Conservation (phyloP, 2,329 filamentous ascomycete genomes). For the Hymenoscyphus repandus region DNA sequence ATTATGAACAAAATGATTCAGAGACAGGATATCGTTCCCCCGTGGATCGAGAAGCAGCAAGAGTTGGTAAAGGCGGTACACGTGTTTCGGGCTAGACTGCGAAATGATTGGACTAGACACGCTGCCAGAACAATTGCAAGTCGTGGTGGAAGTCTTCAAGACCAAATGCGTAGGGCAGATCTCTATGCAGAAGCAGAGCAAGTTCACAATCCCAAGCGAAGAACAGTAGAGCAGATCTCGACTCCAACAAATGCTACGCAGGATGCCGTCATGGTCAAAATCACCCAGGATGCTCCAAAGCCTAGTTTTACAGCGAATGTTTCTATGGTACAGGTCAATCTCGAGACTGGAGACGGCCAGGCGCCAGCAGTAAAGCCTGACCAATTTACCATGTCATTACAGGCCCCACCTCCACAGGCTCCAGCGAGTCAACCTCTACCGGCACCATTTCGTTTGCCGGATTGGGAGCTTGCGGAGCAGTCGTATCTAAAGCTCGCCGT, state of each 20-base stretch:
- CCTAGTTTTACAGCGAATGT: conserved; percentile 8
- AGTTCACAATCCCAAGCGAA: conserved; percentile 52
- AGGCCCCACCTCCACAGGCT: conserved; percentile 4
- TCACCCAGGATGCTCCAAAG: conserved; percentile 34
- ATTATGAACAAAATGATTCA: conserved; percentile 99
- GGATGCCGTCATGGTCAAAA: conserved; percentile 44
- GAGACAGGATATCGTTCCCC: conserved; percentile 88
- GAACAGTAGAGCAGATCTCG: conserved; percentile 41
- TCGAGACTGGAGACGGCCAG: conserved; percentile 15
- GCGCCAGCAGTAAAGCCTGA: conserved; percentile 1
- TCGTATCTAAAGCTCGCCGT: conserved; percentile 74
- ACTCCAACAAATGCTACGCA: conserved; percentile 43
- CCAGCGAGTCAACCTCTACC: conserved; percentile 34
- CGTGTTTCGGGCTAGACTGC: conserved; percentile 67
- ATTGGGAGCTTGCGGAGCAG: conserved; percentile 68
- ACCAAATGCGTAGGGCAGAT: conserved; percentile 66
- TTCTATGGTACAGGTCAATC: conserved; percentile 13
- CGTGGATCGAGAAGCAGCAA: conserved; percentile 99
- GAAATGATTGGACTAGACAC: conserved; percentile 80
- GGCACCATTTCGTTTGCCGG: conserved; percentile 69
- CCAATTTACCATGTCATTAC: conserved; percentile 2
- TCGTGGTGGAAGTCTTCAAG: conserved; percentile 66
- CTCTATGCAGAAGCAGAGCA: conserved; percentile 72
- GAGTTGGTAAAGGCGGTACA: conserved; percentile 67
- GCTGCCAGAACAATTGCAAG: conserved; percentile 74